Base-by-base conservation (phyloP, 306 rosid species). In the Corylus heterophylla region DNA sequence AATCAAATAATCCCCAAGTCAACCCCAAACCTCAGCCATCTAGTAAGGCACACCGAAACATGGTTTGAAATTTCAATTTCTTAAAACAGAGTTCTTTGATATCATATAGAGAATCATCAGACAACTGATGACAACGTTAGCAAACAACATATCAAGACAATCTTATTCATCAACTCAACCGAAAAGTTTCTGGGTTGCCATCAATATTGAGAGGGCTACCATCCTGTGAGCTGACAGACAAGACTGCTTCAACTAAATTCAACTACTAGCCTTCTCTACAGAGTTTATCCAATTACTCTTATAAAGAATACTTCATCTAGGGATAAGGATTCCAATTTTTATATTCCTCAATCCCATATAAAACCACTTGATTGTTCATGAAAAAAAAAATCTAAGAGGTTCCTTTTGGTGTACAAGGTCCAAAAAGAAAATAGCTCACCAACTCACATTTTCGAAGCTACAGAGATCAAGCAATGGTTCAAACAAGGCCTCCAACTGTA, bases 391-490 rank as follows among this genome's bases (percentile, higher is more conserved):
- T 2, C 17, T 25, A 29, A 3, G 4, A 14, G 1, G 17, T 5
- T 63, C 44, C 18, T 14, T 13, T 6, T 29, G 69, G 1, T 31
- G 18, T 12, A 31, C 69, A 63, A 12, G 31, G 4, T 3, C 45
- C 48, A 22, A 10, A 47, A 61, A 9, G 29, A 76, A 37, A 20
- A 37, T 12, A 13, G 78, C 22, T 42, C 81, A 54, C 74, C 62
- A 80, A 86, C 98, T 89, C 85, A 94, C 98, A 85, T 85, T 94
- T 82, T 89, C 86, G 76, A 89, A 75, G 71, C 66, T 73, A 63
- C 95, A 92, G 74, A 94, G 95, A 75, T 89, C 91, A 84, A 94
- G 87, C 77, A 94, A 86, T 31, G 97, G 95, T 77, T 85, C 80
- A 83, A 92, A 74, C 83, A 91, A 54, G 81, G 81, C 82, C 87